These are phyloP conservation scores for Hapsidospora chrysogenum DNA, from an alignment of 495 filamentous ascomycete genomes.

Conservation along the genomic window DNA sequence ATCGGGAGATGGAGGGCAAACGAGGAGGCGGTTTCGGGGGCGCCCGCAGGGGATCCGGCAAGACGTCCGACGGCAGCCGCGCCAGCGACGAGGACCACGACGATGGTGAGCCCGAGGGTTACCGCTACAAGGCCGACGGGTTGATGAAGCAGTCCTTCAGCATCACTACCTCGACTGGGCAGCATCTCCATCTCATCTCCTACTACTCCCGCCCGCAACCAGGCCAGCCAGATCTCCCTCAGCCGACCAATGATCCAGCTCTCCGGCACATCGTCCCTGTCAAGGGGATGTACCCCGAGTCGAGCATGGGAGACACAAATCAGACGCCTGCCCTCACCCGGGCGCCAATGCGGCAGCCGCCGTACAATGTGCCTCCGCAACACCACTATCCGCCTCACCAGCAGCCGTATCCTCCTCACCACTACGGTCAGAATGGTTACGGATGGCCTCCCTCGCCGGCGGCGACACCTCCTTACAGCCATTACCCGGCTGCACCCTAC, in stretches of 20 bases:
- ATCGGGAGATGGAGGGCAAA: conserved; percentile 98
- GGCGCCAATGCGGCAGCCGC: conserved; percentile 26
- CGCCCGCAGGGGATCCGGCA: conserved; percentile 40
- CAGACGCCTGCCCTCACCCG: conserved; percentile 27
- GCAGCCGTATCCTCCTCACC: conserved; percentile 28
- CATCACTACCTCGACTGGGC: conserved; percentile 77
- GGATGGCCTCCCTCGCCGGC: conserved; percentile 50
- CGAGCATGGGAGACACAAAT: conserved; percentile 73
- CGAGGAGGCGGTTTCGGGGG: conserved; percentile 40
- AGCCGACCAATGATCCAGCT: conserved; percentile 64
- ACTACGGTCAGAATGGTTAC: conserved; percentile 27
- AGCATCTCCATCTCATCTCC: conserved; percentile 92
- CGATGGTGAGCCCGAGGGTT: conserved; percentile 85
- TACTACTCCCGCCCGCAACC: conserved; percentile 76
- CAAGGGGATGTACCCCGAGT: conserved; percentile 94
- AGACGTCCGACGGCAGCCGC: conserved; percentile 64
- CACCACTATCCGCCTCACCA: conserved; percentile 29
- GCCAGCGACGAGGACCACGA: conserved; percentile 68
- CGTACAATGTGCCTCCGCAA: conserved; percentile 18
- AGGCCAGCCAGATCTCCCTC: conserved; percentile 46
- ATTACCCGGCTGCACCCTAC: conserved; percentile 14
- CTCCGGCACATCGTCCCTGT: conserved; percentile 69
- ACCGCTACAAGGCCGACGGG: conserved; percentile 91
- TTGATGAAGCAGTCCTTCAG: conserved; percentile 99
- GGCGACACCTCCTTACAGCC: conserved; percentile 20